Percentiles rank a stretch among this genome's conserved stretches.
Evolutionary conservation across 225 moss, liverwort and hornwort species (phyloP).

Genomic region (Marchantia paleacea): DNA sequence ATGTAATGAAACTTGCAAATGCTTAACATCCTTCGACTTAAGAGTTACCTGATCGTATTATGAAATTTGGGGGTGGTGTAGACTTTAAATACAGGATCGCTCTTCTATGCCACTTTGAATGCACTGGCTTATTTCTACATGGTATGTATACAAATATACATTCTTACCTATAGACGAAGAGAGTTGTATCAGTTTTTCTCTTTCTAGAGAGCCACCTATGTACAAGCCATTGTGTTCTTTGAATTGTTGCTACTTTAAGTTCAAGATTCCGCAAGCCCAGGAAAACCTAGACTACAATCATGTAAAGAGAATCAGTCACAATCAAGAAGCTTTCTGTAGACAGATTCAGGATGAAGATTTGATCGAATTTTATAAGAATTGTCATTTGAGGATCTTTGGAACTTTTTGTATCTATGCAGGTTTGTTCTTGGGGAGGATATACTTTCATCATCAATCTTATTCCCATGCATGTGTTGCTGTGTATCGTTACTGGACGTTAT

Average conservation of each 20-base stretch:
- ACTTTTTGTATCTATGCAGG: constrained; percentile 42
- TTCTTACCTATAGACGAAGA: neutral
- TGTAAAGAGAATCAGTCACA: too few species aligned
- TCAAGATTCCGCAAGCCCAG: neutral
- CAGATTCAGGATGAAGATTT: too few species aligned
- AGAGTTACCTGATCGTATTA: neutral
- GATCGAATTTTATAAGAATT: too few species aligned
- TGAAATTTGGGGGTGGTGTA: constrained; percentile 37
- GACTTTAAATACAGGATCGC: constrained; percentile 98
- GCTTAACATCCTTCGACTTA: neutral
- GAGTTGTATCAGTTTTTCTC: neutral
- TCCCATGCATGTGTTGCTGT: constrained; percentile 90
- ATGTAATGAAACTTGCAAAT: neutral
- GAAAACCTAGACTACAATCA: too few species aligned
- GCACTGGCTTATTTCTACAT: constrained; percentile 96
- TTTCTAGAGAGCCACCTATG: neutral
- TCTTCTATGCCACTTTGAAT: constrained; percentile 94
- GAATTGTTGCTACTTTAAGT: neutral
- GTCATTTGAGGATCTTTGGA: neutral
- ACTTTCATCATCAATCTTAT: constrained; percentile 99
- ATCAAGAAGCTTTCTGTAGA: too few species aligned
- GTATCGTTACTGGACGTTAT: constrained; percentile 90
- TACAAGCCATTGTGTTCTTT: neutral
- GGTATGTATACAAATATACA: constrained; percentile 46
- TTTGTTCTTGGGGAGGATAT: constrained; percentile 99